Evolutionary conservation across 305 asterid species (phyloP).

Genomic region (Fraxinus sp.): DNA sequence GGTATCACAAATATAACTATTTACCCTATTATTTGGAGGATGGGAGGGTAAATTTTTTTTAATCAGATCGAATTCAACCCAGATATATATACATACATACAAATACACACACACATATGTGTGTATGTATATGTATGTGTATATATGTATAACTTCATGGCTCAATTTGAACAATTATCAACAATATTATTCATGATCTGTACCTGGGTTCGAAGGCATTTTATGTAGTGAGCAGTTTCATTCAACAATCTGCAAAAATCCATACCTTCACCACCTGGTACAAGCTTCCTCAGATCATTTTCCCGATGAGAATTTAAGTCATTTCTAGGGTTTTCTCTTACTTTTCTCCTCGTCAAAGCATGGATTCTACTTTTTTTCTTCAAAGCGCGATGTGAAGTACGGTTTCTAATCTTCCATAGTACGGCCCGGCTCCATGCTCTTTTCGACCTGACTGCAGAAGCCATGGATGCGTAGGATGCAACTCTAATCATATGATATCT

Average conservation of each 20-base stretch:
- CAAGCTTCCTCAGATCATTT: slow-evolving; percentile 46
- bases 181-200: slow-evolving; percentile 65
- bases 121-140: not conserved
- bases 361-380: not conserved
- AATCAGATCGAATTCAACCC: not conserved
- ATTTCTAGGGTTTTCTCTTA: slow-evolving; percentile 39
- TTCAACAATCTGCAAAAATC: slow-evolving; percentile 46
- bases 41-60: not conserved
- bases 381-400: not conserved
- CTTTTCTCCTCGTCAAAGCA: slow-evolving; percentile 1
- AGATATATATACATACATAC: not conserved
- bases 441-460: slow-evolving; percentile 61
- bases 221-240: slow-evolving; percentile 73
- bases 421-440: slow-evolving; percentile 78
- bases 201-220: slow-evolving; percentile 71
- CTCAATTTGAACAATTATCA: slow-evolving; percentile 33
- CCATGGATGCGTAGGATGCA: slow-evolving; percentile 68
- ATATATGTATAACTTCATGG: not conserved
- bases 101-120: not conserved
- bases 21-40: not conserved
- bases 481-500: slow-evolving; percentile 42
- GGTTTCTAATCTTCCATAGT: slow-evolving; percentile 39
- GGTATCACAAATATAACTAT: slow-evolving; percentile 6
- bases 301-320: slow-evolving; percentile 25
- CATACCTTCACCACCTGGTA: slow-evolving; percentile 72